These are phyloP conservation scores for Chalciporus pseudorubinellus DNA, from an alignment of 768 basidiomycete species.

Conservation along the genomic window DNA sequence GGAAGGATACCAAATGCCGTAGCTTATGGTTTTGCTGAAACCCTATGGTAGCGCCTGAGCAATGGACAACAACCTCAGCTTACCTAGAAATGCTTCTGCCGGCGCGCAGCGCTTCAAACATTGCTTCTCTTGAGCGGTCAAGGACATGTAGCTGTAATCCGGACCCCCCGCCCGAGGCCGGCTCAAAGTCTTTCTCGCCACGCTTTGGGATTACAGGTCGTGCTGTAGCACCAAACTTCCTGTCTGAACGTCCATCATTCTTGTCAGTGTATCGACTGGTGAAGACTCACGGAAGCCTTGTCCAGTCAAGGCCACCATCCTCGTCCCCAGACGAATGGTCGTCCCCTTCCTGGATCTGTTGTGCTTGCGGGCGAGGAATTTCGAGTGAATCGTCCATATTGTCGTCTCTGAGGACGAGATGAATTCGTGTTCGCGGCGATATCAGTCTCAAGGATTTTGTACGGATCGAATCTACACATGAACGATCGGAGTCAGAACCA, in stretches of 20 bases:
- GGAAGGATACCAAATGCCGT: constrained; percentile 75
- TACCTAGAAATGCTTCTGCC: constrained; percentile 77
- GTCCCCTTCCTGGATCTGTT: constrained; percentile 26
- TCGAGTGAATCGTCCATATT: constrained; percentile 66
- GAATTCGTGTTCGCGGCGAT: no score
- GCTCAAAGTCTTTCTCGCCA: constrained; percentile 98
- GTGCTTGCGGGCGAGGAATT: constrained; percentile 27
- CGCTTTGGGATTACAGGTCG: constrained; percentile 88
- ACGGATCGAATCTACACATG: not conserved
- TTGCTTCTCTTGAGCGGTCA: constrained; percentile 75
- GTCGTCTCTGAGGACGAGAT: not conserved
- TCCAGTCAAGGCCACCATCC: constrained; percentile 80
- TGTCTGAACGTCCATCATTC: constrained; percentile 8
- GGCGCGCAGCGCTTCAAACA: constrained; percentile 79
- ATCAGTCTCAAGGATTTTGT: no score
- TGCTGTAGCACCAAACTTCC: constrained; percentile 25
- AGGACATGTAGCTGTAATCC: constrained; percentile 80
- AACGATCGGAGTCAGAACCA: not conserved
- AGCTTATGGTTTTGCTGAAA: constrained; percentile 71
- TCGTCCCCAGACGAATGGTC: constrained; percentile 66
- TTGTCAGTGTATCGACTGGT: constrained; percentile 1
- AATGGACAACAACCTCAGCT: constrained; percentile 11
- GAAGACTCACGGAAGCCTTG: constrained; percentile 59
- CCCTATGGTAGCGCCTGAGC: not conserved
- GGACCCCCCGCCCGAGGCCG: constrained; percentile 59